Base-by-base conservation (phyloP, 306 rosid species). In the Nissolia schottii region DNA sequence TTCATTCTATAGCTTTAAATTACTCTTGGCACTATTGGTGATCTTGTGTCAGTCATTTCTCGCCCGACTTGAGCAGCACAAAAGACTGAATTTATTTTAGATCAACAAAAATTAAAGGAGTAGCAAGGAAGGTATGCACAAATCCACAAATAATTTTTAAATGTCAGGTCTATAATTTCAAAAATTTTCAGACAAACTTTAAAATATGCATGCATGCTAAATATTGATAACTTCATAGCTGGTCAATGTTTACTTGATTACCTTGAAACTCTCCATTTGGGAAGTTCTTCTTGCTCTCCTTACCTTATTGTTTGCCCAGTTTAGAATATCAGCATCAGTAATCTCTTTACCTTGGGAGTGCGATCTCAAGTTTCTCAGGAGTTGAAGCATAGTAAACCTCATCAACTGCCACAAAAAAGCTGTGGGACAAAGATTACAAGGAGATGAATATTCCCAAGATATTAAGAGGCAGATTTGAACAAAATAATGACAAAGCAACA, bases 371-470 rank as follows among this genome's bases (percentile, higher is more conserved):
- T 95, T 91, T 78, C 49, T 95, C 78, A 95, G 84, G 37, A 95
- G 96, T 89, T 91, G 97, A 80, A 95, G 93, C 97, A 95, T 91
- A 16, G 83, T 82, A 80, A 84, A 95, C 83, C 99, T 88, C 99
- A 95, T 91, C 82, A 91, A 85, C 85, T 95, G 99, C 99, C 99
- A 95, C 77, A 95, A 67, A 83, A 49, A 95, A 35, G 99, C 97
- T 95, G 96, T 20, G 37, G 70, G 67, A 66, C 68, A 46, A 51
- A 27, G 14, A 81, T 38, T 6, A 61, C 64, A 58, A 4, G 15
- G 7, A 70, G 54, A 61, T 56, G 59, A 66, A 59, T 53, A 15
- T 70, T 57, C 32, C 57, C 5, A 38, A 22, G 18, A 32, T 22
- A 50, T 50, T 23, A 22, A n/a, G n/a, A 15, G 60, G 62, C 1